These are phyloP conservation scores for Rasamsonia emersonii DNA, from an alignment of 2,329 filamentous ascomycete genomes.

Conservation along the genomic window DNA sequence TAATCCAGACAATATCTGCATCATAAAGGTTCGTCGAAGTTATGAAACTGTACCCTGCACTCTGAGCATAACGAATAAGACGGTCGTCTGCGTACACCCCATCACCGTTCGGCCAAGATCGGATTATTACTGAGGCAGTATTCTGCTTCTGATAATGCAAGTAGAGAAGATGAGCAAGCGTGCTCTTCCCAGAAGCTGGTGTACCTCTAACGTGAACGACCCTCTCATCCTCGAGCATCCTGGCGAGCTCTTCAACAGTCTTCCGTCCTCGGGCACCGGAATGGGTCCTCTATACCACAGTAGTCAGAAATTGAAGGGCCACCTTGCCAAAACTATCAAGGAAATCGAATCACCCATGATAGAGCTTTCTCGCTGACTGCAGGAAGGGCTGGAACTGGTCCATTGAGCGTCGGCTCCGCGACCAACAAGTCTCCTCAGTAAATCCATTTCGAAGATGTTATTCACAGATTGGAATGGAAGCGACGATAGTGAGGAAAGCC, in stretches of 20 bases:
- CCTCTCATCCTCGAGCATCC: conserved; percentile 5
- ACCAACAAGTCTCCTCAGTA: not conserved
- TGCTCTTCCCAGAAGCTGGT: conserved; percentile 8
- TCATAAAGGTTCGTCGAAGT: not conserved
- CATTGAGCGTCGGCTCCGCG: not conserved
- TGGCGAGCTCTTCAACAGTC: conserved; percentile 6
- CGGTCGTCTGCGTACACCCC: not conserved
- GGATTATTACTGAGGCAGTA: not conserved
- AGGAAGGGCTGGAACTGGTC: no score
- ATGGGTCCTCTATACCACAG: not conserved
- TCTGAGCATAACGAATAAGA: not conserved
- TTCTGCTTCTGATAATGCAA: conserved; percentile 4
- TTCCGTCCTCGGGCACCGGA: not conserved
- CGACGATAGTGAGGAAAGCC: not conserved
- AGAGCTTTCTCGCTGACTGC: not conserved
- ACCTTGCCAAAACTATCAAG: not conserved
- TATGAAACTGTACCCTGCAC: not conserved
- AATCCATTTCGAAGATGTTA: not conserved
- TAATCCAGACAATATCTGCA: conserved; percentile 5
- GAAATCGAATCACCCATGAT: not conserved
- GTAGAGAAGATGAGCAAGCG: conserved; percentile 7
- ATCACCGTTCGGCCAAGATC: not conserved
- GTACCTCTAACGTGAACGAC: conserved; percentile 7
- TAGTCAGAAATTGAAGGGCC: not conserved
- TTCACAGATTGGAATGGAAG: no score